A percentile compares a stretch with the other conserved stretches of the same genome.
Conservation (phyloP, 2,329 filamentous ascomycete species). For the Macrophomina phaseolina region DNA sequence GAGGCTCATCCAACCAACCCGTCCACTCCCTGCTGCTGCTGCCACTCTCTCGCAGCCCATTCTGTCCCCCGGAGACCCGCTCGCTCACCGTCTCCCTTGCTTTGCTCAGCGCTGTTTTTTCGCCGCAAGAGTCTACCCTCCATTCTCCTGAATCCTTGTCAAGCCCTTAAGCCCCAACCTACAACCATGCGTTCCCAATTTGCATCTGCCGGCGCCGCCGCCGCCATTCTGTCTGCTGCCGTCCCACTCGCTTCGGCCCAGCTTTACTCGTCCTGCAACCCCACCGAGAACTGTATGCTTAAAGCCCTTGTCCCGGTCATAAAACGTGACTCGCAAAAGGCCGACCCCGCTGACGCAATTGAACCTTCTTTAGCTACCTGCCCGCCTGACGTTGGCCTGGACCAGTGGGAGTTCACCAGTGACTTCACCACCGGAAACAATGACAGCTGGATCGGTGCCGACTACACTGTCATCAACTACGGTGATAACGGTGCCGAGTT, state of each 20-base stretch:
- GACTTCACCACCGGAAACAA: constrained; percentile 54
- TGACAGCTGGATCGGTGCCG: constrained; percentile 67
- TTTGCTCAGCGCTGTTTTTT: background rate
- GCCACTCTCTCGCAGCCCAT: constrained; percentile 15
- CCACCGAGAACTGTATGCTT: constrained; percentile 66
- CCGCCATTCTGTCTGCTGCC: constrained; percentile 14
- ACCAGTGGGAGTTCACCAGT: constrained; percentile 54
- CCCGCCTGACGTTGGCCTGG: constrained; percentile 41
- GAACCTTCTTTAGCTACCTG: constrained; percentile 45
- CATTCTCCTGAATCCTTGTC: constrained; percentile 24
- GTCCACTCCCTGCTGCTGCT: constrained; percentile 12
- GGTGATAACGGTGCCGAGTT: constrained; percentile 68
- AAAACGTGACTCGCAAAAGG: background rate
- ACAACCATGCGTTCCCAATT: constrained; percentile 15
- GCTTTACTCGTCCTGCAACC: constrained; percentile 75
- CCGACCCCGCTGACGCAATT: constrained; percentile 8
- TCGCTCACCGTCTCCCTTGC: constrained; percentile 24
- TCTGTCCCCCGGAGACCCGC: constrained; percentile 13
- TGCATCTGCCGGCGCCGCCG: constrained; percentile 12
- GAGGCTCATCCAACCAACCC: constrained; percentile 11
- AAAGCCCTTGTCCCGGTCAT: background rate
- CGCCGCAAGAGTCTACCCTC: background rate
- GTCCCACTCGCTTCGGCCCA: constrained; percentile 58
- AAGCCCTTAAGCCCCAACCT: background rate
- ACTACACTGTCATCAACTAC: constrained; percentile 64